Conservation (phyloP, 805 yeast species). For the Suhomyces emberorum region DNA sequence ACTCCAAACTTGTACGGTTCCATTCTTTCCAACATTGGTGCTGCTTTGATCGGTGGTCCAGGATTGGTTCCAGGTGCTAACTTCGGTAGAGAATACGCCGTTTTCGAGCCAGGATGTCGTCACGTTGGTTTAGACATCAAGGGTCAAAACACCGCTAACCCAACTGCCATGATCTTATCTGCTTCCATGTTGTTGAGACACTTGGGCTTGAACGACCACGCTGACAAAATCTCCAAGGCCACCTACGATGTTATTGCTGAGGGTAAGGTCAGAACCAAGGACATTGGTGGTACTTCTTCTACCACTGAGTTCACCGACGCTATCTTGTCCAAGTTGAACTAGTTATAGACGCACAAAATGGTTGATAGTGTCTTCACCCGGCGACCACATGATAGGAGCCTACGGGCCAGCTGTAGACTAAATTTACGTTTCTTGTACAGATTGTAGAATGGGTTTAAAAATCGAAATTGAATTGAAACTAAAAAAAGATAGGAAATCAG, state of each 20-base stretch:
- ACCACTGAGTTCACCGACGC: slow-evolving; percentile 96
- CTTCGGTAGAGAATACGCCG: slow-evolving; percentile 96
- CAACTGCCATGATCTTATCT: slow-evolving; percentile 95
- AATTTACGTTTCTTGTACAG: too few relatives aligned
- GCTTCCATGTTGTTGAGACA: slow-evolving; percentile 92
- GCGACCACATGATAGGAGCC: too few relatives aligned
- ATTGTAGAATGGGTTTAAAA: too few relatives aligned
- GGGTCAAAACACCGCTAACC: slow-evolving; percentile 95
- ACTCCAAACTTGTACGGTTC: slow-evolving; percentile 98
- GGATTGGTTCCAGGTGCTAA: slow-evolving; percentile 98
- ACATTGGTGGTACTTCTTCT: slow-evolving; percentile 85
- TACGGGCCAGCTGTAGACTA: too few relatives aligned
- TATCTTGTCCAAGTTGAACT: slow-evolving; percentile 65
- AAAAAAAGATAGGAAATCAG: too few relatives aligned
- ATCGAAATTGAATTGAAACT: too few relatives aligned
- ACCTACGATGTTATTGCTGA: slow-evolving; percentile 88
- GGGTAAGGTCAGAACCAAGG: slow-evolving; percentile 80
- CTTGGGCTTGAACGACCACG: slow-evolving; percentile 80
- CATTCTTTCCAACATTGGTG: slow-evolving; percentile 95
- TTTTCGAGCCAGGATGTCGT: slow-evolving; percentile 99
- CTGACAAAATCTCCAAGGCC: slow-evolving; percentile 84
- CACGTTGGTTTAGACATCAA: slow-evolving; percentile 96
- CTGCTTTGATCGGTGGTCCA: slow-evolving; percentile 96
- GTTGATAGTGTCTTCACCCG: background rate
- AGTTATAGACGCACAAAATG: slow-evolving; percentile 6